Percentiles rank a stretch among this genome's conserved stretches.
phyloP scores from a whole-genome alignment of 2,329 filamentous ascomycete genomes.

The Amauroascus verrucosus region DNA sequence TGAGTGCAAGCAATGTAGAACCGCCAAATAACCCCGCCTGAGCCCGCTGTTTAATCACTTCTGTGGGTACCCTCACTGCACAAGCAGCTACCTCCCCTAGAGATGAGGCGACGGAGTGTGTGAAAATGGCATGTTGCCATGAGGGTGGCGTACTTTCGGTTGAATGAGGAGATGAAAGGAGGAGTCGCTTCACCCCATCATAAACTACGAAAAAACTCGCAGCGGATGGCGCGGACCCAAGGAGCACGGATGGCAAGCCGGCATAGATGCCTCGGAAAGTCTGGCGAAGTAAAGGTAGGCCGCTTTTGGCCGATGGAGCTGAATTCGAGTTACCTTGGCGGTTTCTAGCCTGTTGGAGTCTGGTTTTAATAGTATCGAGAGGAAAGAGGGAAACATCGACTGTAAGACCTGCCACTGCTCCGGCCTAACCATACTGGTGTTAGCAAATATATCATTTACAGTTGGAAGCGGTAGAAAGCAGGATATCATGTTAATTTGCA shows the following conservation, averaged over 20 bases:
- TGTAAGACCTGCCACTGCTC: slow-evolving; percentile 83
- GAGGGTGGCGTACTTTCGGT: slow-evolving; percentile 22
- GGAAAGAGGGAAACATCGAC: slow-evolving; percentile 96
- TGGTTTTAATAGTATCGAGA: slow-evolving; percentile 97
- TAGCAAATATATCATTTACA: neutral
- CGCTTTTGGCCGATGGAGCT: slow-evolving; percentile 54
- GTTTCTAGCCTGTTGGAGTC: slow-evolving; percentile 59
- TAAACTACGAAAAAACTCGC: slow-evolving; percentile 97
- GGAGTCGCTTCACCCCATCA: slow-evolving; percentile 57
- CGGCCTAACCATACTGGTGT: slow-evolving; percentile 46
- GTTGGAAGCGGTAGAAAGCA: neutral
- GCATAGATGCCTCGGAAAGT: slow-evolving; percentile 89
- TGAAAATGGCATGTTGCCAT: slow-evolving; percentile 33
- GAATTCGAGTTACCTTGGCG: slow-evolving; percentile 54
- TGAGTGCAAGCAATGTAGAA: slow-evolving; percentile 55
- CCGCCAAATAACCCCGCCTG: slow-evolving; percentile 76
- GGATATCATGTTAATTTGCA: neutral
- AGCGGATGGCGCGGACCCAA: slow-evolving; percentile 85
- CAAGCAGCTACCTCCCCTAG: slow-evolving; percentile 87
- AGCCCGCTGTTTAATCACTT: slow-evolving; percentile 93
- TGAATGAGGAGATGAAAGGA: slow-evolving; percentile 31
- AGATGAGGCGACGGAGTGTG: slow-evolving; percentile 77
- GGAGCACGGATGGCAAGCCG: slow-evolving; percentile 76
- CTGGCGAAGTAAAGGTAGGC: slow-evolving; percentile 45
- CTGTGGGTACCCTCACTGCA: slow-evolving; percentile 82